These are phyloP conservation scores for Candida mattraensis DNA, from an alignment of 805 yeast genomes.

Conservation along the genomic window DNA sequence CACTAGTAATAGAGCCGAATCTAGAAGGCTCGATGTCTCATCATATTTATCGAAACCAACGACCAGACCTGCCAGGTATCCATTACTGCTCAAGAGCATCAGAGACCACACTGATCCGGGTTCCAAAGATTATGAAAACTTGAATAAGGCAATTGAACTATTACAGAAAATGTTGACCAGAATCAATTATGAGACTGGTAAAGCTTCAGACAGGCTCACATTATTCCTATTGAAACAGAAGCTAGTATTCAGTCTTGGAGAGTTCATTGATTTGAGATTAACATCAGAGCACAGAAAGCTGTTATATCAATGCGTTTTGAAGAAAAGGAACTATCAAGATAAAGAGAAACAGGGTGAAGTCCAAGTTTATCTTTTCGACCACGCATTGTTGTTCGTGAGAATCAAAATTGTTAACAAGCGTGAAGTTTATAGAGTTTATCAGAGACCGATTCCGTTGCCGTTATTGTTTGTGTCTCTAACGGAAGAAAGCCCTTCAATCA, in stretches of 20 bases:
- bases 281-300: slow-evolving; percentile 79
- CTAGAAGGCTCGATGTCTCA: slow-evolving; percentile 85
- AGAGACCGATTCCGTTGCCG: slow-evolving; percentile 83
- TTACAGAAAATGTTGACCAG: slow-evolving; percentile 72
- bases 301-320: slow-evolving; percentile 72
- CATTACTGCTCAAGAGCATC: slow-evolving; percentile 77
- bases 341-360: slow-evolving; percentile 75
- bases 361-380: slow-evolving; percentile 85
- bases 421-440: slow-evolving; percentile 88
- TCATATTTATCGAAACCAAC: slow-evolving; percentile 95
- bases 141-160: slow-evolving; percentile 72
- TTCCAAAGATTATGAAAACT: slow-evolving; percentile 65
- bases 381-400: slow-evolving; percentile 80
- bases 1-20: slow-evolving; percentile 79
- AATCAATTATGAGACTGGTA: slow-evolving; percentile 88
- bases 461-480: slow-evolving; percentile 70
- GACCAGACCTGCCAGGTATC: slow-evolving; percentile 93
- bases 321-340: slow-evolving; percentile 68
- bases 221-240: slow-evolving; percentile 84
- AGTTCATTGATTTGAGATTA: slow-evolving; percentile 80
- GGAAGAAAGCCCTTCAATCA: slow-evolving; percentile 72
- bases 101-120: slow-evolving; percentile 79
- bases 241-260: slow-evolving; percentile 77
- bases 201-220: slow-evolving; percentile 88
- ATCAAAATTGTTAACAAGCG: slow-evolving; percentile 84